These are phyloP conservation scores for Phoenix dactylifera DNA, from an alignment of 176 grass and related monocot species.

Conservation along the genomic window DNA sequence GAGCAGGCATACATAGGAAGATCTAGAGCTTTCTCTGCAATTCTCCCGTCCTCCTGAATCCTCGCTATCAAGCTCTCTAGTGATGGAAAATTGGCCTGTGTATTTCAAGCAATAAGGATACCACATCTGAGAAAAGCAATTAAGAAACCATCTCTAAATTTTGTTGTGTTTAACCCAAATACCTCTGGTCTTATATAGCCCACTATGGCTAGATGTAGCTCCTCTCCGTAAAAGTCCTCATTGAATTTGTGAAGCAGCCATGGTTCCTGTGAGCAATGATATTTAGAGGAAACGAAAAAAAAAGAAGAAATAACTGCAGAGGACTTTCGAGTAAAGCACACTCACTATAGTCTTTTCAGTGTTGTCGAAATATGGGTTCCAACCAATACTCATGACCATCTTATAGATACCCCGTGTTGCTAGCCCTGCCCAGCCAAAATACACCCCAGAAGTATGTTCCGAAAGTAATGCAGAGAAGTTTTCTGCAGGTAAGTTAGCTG, in stretches of 20 bases:
- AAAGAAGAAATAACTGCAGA: slow-evolving; percentile 13
- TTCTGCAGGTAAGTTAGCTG: slow-evolving; percentile 65
- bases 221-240: slow-evolving; percentile 89
- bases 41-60: slow-evolving; percentile 81
- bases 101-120: slow-evolving; percentile 5
- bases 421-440: slow-evolving; percentile 89
- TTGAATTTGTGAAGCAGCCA: slow-evolving; percentile 88
- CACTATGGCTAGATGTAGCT: slow-evolving; percentile 74
- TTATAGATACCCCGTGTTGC: slow-evolving; percentile 65
- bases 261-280: slow-evolving; percentile 49
- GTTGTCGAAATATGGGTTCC: slow-evolving; percentile 97
- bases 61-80: slow-evolving; percentile 83
- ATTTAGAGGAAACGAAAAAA: slow-evolving; percentile 20
- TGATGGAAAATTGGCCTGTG: slow-evolving; percentile 72
- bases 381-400: slow-evolving; percentile 99
- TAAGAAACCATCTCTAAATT: too few relatives aligned
- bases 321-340: background rate
- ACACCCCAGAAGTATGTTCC: slow-evolving; percentile 88
- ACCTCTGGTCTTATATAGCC: slow-evolving; percentile 95
- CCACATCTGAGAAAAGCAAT: background rate
- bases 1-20: slow-evolving; percentile 52
- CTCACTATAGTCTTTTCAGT: slow-evolving; percentile 86
- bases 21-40: slow-evolving; percentile 69
- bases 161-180: background rate
- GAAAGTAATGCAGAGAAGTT: slow-evolving; percentile 70